Conservation (phyloP, 495 filamentous ascomycete genomes). For the Penicillium diatomitis region DNA sequence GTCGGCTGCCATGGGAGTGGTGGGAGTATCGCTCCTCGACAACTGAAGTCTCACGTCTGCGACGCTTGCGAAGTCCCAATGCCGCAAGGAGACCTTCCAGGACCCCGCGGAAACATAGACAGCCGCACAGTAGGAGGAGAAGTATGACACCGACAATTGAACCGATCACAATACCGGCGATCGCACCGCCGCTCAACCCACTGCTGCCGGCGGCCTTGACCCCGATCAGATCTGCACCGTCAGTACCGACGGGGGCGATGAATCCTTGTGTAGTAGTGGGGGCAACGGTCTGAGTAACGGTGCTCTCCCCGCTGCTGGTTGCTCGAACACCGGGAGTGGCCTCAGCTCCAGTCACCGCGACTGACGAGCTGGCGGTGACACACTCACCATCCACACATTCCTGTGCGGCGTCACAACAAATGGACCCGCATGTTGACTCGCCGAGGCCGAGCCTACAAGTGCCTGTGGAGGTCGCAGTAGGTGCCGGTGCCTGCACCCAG, state of each 20-base stretch:
- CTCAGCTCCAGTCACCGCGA: slow-evolving; percentile 26
- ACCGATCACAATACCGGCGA: slow-evolving; percentile 92
- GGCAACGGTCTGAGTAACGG: slow-evolving; percentile 45
- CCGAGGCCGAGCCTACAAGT: slow-evolving; percentile 51
- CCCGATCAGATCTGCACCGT: slow-evolving; percentile 38
- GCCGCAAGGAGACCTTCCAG: slow-evolving; percentile 56
- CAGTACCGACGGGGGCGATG: slow-evolving; percentile 46
- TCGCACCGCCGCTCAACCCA: slow-evolving; percentile 71
- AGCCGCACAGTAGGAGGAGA: slow-evolving; percentile 64
- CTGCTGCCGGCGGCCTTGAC: slow-evolving; percentile 26
- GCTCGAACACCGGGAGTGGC: slow-evolving; percentile 54
- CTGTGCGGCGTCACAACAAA: slow-evolving; percentile 66
- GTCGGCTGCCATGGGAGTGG: slow-evolving; percentile 35
- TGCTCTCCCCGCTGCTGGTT: slow-evolving; percentile 52
- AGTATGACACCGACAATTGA: slow-evolving; percentile 67
- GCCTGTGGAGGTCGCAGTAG: slow-evolving; percentile 26
- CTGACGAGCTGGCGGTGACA: slow-evolving; percentile 32
- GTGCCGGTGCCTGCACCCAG: slow-evolving; percentile 27
- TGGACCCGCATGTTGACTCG: slow-evolving; percentile 58
- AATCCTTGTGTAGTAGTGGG: slow-evolving; percentile 53
- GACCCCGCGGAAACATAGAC: slow-evolving; percentile 58
- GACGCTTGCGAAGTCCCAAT: slow-evolving; percentile 50
- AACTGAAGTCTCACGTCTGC: slow-evolving; percentile 46
- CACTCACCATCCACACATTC: slow-evolving; percentile 46
- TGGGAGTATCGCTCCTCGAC: slow-evolving; percentile 63